Percentiles rank a stretch among this genome's conserved stretches.
phyloP scores from a whole-genome alignment of 2,329 filamentous ascomycete species.

The Monilinia fructigena region DNA sequence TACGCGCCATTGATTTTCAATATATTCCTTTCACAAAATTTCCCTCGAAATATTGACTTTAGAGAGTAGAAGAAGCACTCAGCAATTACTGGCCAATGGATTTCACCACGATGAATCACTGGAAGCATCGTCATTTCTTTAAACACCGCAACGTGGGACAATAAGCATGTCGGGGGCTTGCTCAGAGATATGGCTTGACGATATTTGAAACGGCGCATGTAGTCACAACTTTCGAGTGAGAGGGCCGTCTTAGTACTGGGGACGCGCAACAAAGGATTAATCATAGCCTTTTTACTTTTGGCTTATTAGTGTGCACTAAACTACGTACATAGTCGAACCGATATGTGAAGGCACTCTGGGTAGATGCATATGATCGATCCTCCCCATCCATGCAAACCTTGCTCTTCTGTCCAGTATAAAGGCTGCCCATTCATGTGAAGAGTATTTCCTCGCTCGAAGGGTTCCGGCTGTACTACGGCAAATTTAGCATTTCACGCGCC shows the following conservation, averaged over 20 bases:
- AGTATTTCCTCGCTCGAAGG: not conserved
- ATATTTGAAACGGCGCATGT: not conserved
- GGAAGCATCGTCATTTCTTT: no score
- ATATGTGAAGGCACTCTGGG: not conserved
- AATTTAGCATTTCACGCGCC: not conserved
- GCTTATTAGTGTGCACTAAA: no score
- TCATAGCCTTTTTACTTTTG: no score
- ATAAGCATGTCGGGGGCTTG: no score
- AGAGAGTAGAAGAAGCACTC: no score
- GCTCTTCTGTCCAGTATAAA: no score
- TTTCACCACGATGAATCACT: no score
- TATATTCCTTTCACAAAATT: not conserved
- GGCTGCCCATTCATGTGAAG: not conserved
- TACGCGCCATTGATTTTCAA: not conserved
- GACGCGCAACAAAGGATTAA: no score
- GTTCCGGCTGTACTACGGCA: not conserved
- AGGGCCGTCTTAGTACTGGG: not conserved
- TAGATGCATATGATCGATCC: no score
- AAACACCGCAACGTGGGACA: no score
- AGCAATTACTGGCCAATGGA: no score
- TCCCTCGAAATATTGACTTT: not conserved
- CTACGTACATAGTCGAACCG: not conserved
- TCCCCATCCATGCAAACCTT: no score
- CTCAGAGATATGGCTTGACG: not conserved
- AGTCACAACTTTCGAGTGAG: conserved; percentile 6